Base-by-base conservation (phyloP, 139 green algal species). In the Tetradesmus obliquus region DNA sequence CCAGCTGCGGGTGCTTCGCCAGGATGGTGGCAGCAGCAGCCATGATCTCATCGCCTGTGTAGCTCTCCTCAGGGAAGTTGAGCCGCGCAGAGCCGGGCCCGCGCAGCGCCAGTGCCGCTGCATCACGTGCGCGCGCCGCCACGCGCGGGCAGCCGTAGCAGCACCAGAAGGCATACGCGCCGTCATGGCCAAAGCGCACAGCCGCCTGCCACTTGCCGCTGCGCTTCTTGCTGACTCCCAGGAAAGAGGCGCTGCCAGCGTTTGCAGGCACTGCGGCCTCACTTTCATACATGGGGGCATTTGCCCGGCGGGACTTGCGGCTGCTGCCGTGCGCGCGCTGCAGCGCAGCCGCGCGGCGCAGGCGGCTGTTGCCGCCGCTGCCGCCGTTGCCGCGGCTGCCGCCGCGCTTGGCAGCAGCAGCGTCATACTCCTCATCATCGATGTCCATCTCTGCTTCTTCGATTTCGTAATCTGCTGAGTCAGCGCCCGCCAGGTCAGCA, bases 131-230 rank as follows among this genome's bases (percentile, higher is more conserved):
- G 3, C 71, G 55, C 58, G 86, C 86, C 20, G 86, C 86, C 13
- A 17, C 19, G 4, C 53, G 69, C 17, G 69, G 86, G 45, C 69
- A 90, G 53, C 74, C 22, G n/a, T 74, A 90, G 71, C 86, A 84
- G 53, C 76, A 84, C 86, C 86, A 90, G 86, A 90, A 90, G 5
- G 86, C 86, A 54, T 90, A 90, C 1, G 69, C 71, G 22, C 86
- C 86, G 58, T 90, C 86, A 55, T 90, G 86, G 3, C 86, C 86
- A 84, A 90, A 90, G 20, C 86, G 54, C 60, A 90, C 86, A 45
- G 86, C 86, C 15, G 86, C 69, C 71, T 83, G 86, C 86, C 86
- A 84, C 86, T 83, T 90, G 51, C 86, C 71, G 71, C 86, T 90
- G 86, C 86, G 86, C 53, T 83, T 90, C 71, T 83, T 84, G 71